Evolutionary conservation across 2,329 filamentous ascomycete genomes (phyloP).

Genomic region (Chaetomiaceae sp.): DNA sequence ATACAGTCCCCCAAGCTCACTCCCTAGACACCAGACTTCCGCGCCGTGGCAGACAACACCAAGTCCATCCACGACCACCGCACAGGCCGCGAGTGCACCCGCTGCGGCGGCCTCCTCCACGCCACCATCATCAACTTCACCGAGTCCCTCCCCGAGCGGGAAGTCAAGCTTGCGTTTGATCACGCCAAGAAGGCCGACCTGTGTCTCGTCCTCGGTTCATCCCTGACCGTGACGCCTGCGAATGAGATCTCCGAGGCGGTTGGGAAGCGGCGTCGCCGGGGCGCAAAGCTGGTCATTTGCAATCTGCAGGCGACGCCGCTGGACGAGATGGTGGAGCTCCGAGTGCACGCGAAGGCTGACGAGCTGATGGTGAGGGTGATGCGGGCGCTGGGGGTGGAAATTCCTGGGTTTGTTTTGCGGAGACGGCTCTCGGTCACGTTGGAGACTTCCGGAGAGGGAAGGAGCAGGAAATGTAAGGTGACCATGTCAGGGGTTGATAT

Average conservation of each 20-base stretch:
- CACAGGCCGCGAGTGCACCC: conserved; percentile 41
- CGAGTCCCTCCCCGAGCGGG: conserved; percentile 33
- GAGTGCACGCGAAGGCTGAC: conserved; percentile 37
- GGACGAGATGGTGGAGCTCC: conserved; percentile 33
- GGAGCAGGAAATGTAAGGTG: conserved; percentile 27
- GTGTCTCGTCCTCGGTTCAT: conserved; percentile 44
- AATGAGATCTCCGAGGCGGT: conserved; percentile 38
- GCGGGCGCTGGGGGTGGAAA: conserved; percentile 34
- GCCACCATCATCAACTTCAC: conserved; percentile 46
- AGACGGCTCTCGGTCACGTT: conserved; percentile 33
- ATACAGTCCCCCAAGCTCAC: too few relatives aligned
- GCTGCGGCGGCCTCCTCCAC: conserved; percentile 36
- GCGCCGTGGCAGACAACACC: conserved; percentile 41
- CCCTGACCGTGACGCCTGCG: conserved; percentile 41
- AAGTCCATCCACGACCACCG: conserved; percentile 42
- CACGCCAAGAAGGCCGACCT: conserved; percentile 41
- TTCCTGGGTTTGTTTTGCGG: conserved; percentile 38
- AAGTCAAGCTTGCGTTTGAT: conserved; percentile 32
- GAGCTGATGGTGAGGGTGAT: conserved; percentile 40
- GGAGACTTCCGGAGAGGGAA: conserved; percentile 12
- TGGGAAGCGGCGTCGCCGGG: conserved; percentile 26
- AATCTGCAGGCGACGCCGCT: conserved; percentile 44
- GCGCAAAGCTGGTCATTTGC: conserved; percentile 39
- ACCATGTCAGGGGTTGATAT: conserved; percentile 36
- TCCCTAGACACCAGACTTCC: conserved; percentile 36